phyloP scores from a whole-genome alignment of 305 asterid species.

The Withania somnifera region DNA sequence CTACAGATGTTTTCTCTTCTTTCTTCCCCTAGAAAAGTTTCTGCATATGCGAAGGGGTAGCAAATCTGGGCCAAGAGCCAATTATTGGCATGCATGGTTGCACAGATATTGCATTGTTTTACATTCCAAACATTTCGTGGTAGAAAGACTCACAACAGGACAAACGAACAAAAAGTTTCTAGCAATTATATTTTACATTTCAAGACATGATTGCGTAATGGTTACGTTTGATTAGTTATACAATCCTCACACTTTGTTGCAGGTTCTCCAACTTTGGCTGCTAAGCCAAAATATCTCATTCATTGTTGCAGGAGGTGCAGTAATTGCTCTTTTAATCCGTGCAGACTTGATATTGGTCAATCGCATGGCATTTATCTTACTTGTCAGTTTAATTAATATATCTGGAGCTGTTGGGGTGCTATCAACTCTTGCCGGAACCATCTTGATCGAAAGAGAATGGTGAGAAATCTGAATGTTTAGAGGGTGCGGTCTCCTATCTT shows the following conservation, averaged over 20 bases:
- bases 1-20: too few species aligned
- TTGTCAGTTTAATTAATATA: constrained; percentile 43
- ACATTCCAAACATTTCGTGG: background rate
- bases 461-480: constrained; percentile 7
- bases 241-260: background rate
- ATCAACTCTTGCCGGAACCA: constrained; percentile 83
- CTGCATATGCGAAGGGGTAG: background rate
- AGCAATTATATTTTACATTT: background rate
- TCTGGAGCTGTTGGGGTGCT: constrained; percentile 83
- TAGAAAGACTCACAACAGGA: background rate
- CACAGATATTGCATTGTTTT: background rate
- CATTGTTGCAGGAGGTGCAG: constrained; percentile 71
- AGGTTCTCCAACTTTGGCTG: constrained; percentile 65
- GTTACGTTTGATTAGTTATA: background rate
- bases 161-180: too few species aligned
- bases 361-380: constrained; percentile 28
- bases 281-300: constrained; percentile 62
- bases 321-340: constrained; percentile 46
- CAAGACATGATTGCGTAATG: background rate
- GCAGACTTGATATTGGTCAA: constrained; percentile 26
- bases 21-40: too few species aligned
- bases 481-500: background rate
- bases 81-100: background rate
- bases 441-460: constrained; percentile 95
- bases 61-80: background rate